Evolutionary conservation across 2,329 filamentous ascomycete species (phyloP).

Genomic region (Colletotrichum lentis): DNA sequence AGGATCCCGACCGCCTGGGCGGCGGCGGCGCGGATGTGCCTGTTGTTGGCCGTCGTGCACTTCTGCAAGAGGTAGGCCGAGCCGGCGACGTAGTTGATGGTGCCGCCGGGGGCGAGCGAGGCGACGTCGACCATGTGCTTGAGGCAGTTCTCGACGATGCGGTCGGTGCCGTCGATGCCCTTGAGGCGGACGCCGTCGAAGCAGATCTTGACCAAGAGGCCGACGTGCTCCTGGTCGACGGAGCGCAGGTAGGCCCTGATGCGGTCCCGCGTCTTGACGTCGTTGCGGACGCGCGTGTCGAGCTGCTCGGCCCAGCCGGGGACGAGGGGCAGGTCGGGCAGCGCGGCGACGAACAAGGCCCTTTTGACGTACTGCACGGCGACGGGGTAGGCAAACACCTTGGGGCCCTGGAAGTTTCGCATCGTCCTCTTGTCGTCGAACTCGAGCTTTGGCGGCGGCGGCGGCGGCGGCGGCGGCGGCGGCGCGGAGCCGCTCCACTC

Average conservation of each 20-base stretch:
- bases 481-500: constrained; percentile 9
- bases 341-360: constrained; percentile 60
- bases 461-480: no score
- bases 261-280: constrained; percentile 68
- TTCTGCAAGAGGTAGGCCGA: constrained; percentile 60
- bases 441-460: constrained; percentile 25
- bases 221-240: constrained; percentile 50
- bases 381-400: constrained; percentile 68
- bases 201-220: constrained; percentile 61
- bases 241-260: constrained; percentile 63
- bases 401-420: constrained; percentile 58
- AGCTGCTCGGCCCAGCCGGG: constrained; percentile 87
- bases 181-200: constrained; percentile 64
- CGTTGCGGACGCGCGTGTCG: constrained; percentile 74
- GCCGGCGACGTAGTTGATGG: constrained; percentile 59
- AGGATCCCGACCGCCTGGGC: constrained; percentile 80
- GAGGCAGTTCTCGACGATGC: constrained; percentile 57
- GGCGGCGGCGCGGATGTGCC: constrained; percentile 70
- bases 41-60: constrained; percentile 75
- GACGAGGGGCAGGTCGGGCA: constrained; percentile 66
- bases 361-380: constrained; percentile 73
- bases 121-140: constrained; percentile 63
- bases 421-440: constrained; percentile 47
- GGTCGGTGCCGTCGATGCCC: constrained; percentile 43
- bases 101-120: constrained; percentile 59